Base-by-base conservation (phyloP, 2,329 filamentous ascomycete genomes). In the Falciphora oryzae region DNA sequence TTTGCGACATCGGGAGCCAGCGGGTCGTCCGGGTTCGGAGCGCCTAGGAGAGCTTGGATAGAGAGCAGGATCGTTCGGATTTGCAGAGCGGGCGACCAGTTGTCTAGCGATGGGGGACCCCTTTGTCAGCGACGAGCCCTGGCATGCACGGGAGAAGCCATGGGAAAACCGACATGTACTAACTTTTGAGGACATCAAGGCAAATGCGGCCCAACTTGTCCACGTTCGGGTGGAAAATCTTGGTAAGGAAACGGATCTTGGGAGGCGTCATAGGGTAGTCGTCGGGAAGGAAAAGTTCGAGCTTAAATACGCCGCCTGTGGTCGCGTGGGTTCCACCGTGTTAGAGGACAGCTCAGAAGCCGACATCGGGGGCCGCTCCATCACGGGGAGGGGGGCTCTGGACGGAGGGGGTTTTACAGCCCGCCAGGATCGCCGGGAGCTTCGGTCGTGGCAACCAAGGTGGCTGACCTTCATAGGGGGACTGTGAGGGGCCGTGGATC, bases 261-360 rank as follows among this genome's bases (percentile, higher is more conserved):
- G 95, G 95, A 64, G 95, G 94, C 44, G 93, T 97, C 95, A 99
- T 99, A 57, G 95, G 95, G 76, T 99, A 99, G 80, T 99, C 95
- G 74, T 99, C 95, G 59, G 96, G 96, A 29, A 99, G 85, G 77
- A 99, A 99, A 27, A 99, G 87, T 78, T 99, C 95, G 67, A 98
- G 89, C 78, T 96, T 94, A 83, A 99, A 99, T 68, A 97, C 85
- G 61, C 96, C 95, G 64, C 84, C 84, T 87, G 65, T 31, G 28
- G 65, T 32, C 10, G 57, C 25, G 11, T 10, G 56, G 7, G 25
- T 44, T 27, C 11, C 22, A 14, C 29, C 25, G 4, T 25, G 53
- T 60, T 32, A 57, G 61, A 60, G 31, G 13, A 8, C 3, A 10
- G 32, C 38, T 29, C 13, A 57, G 28, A 14, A 50, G 44, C 58